Conservation (phyloP, 2,329 filamentous ascomycete species). For the Boeremia exigua region DNA sequence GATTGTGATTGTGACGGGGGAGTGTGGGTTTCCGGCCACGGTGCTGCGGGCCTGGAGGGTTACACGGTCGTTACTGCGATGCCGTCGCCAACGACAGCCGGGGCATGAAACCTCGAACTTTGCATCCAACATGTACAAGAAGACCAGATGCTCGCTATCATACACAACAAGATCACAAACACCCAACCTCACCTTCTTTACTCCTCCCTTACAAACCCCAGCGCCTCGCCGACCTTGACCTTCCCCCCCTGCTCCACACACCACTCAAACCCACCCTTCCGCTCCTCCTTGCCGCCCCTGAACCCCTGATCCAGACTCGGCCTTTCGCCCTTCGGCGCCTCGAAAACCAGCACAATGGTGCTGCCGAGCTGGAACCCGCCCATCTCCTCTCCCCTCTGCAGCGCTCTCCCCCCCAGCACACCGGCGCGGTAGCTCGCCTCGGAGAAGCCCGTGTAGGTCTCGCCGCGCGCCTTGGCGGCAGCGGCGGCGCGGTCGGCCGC, state of each 20-base stretch:
- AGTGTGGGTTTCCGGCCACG: too few species aligned
- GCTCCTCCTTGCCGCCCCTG: conserved; percentile 55
- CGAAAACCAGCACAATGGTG: conserved; percentile 94
- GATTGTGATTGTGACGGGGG: too few species aligned
- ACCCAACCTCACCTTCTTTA: too few species aligned
- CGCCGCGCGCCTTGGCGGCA: conserved; percentile 74
- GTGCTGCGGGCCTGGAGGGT: too few species aligned
- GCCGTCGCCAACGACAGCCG: too few species aligned
- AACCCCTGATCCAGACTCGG: conserved; percentile 65
- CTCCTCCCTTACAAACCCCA: conserved; percentile 75
- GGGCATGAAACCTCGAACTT: too few species aligned
- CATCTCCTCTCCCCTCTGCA: conserved; percentile 93
- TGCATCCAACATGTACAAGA: too few species aligned
- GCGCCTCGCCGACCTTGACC: conserved; percentile 85
- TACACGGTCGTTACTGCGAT: too few species aligned
- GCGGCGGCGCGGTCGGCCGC: conserved; percentile 86
- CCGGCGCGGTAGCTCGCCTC: conserved; percentile 92
- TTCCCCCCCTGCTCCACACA: conserved; percentile 83
- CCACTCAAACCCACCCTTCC: conserved; percentile 81
- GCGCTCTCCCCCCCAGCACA: conserved; percentile 80
- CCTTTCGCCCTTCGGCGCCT: conserved; percentile 74
- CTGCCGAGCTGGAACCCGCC: conserved; percentile 96
- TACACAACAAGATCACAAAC: too few species aligned
- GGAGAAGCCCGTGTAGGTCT: conserved; percentile 86
- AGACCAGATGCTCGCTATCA: too few species aligned